Evolutionary conservation across 352 stramenopile species (phyloP), one percentile per base, ranked within the genome.

Genomic region (Phytophthora hibernalis): DNA sequence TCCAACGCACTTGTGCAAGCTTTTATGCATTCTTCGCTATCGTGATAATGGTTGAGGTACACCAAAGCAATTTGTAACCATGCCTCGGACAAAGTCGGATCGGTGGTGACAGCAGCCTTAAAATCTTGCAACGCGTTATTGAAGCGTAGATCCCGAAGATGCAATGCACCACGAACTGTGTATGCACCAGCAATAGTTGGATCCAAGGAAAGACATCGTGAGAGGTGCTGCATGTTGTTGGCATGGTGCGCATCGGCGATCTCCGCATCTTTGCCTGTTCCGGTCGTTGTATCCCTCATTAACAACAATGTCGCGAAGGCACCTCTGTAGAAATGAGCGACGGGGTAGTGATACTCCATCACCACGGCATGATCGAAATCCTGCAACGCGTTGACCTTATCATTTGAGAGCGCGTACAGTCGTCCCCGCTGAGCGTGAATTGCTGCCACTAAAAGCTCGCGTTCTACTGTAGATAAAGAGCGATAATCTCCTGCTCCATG

Each of bases 11-110:
- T 91, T 1, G 80, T 76, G 42, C 83, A 94, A 18, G 83, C 83
- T 21, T 80, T 80, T 31, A 90, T 76, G 52, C 83, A 90, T 33
- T 76, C 85, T 16, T 83, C 83, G 44, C 74, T 78, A 58, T 94
- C 85, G 47, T 92, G 85, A 52, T 91, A 94, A 54, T 94, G 83
- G 45, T 90, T 91, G 5, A 94, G 61, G 54, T 90, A 92, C 37
- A 94, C 82, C 30, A 94, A 68, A 12, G 83, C 85, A 49, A 94
- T 94, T 67, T 94, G 82, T 38, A 94, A 60, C 85, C 85, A 94
- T 18, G 91, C 78, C 33, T 90, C 82, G 33, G 87, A 87, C 22
- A 94, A 58, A 37, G 85, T 94, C 21, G 85, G 85, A 42, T 94
- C 83, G 0, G 85, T 86, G 15, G 81, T 61, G 4, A 91, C 85